Conservation (phyloP, 108 stramenopile genomes). For the Nitzschia putrida region DNA sequence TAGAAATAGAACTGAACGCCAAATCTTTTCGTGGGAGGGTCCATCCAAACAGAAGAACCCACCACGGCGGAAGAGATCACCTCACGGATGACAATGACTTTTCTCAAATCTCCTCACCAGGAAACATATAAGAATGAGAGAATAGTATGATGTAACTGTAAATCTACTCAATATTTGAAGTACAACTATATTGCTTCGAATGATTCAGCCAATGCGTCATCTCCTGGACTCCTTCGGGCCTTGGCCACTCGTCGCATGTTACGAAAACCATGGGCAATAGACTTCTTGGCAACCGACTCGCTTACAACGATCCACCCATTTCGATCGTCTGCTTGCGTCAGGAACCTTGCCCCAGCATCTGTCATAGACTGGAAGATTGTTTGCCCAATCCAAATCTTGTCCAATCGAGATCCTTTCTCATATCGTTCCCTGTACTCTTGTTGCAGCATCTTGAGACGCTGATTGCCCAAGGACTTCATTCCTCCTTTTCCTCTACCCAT, state of each 20-base stretch:
- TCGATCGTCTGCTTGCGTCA: slow-evolving; percentile 6
- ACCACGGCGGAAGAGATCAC: no score
- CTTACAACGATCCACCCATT: background rate
- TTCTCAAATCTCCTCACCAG: no score
- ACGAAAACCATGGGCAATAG: slow-evolving; percentile 27
- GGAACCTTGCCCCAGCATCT: slow-evolving; percentile 21
- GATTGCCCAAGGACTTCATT: slow-evolving; percentile 31
- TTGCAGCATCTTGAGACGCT: background rate
- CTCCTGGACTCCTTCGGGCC: no score
- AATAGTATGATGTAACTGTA: no score
- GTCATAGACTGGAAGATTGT: slow-evolving; percentile 15
- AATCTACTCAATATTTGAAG: no score
- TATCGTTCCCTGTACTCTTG: slow-evolving; percentile 18
- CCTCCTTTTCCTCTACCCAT: slow-evolving; percentile 32
- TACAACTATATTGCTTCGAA: no score
- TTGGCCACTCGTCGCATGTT: slow-evolving; percentile 17
- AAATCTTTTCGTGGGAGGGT: no score
- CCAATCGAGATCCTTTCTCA: slow-evolving; percentile 8
- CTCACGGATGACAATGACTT: no score
- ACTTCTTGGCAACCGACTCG: background rate
- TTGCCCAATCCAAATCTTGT: slow-evolving; percentile 22
- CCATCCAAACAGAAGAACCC: no score
- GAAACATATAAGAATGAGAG: no score
- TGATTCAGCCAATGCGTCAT: no score
- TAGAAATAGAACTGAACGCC: no score